These are phyloP conservation scores for Plasmodium sp. DNA, from an alignment of 169 alveolate species.

Conservation along the genomic window DNA sequence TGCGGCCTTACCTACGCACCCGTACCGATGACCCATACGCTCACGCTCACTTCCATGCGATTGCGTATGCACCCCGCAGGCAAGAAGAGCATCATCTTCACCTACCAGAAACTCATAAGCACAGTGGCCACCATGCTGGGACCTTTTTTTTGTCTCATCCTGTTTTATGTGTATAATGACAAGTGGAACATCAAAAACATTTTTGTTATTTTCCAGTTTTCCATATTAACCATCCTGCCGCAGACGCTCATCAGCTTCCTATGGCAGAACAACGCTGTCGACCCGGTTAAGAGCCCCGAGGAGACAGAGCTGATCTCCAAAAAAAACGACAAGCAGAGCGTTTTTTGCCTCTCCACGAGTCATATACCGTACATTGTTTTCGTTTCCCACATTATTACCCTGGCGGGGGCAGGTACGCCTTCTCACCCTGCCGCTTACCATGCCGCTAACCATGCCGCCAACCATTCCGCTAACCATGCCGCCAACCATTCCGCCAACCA, in stretches of 20 bases:
- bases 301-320: slow-evolving; percentile 17
- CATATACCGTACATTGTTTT: slow-evolving; percentile 70
- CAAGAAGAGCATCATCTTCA: slow-evolving; percentile 51
- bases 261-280: slow-evolving; percentile 16
- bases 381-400: slow-evolving; percentile 55
- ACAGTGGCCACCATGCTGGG: slow-evolving; percentile 65
- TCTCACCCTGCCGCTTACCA: neutral
- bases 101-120: slow-evolving; percentile 64
- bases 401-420: slow-evolving; percentile 68
- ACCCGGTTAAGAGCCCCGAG: slow-evolving; percentile 5
- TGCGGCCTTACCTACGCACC: neutral
- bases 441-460: too few species aligned
- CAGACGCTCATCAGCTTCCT: slow-evolving; percentile 56
- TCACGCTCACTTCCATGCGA: too few species aligned
- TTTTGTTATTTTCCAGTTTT: slow-evolving; percentile 59
- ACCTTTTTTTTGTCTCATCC: slow-evolving; percentile 62
- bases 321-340: slow-evolving; percentile 1
- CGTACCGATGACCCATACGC: neutral
- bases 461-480: neutral
- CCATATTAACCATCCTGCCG: slow-evolving; percentile 50
- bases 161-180: slow-evolving; percentile 47
- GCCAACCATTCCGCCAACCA: neutral
- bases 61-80: neutral
- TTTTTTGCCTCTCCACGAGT: slow-evolving; percentile 21
- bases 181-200: slow-evolving; percentile 61